Evolutionary conservation across 2,329 filamentous ascomycete species (phyloP).

Genomic region (Alternaria incomplexa): DNA sequence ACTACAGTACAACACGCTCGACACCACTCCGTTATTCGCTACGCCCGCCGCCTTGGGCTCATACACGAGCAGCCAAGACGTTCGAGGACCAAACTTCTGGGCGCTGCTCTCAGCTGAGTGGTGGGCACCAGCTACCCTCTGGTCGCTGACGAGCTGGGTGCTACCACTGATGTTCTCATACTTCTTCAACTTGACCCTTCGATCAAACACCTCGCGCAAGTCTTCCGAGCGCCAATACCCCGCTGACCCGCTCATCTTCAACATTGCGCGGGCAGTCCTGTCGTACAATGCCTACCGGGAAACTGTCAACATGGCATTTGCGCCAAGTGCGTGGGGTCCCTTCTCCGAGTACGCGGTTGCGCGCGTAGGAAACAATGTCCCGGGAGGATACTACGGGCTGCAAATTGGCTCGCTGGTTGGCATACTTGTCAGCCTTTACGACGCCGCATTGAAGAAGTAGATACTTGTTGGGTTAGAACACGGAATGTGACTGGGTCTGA

Average conservation of each 20-base stretch:
- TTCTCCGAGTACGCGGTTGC: conserved; percentile 65
- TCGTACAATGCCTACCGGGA: conserved; percentile 78
- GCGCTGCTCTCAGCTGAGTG: conserved; percentile 76
- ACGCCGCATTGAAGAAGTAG: conserved; percentile 71
- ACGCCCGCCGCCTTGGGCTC: conserved; percentile 67
- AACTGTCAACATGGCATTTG: conserved; percentile 54
- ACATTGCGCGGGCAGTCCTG: conserved; percentile 82
- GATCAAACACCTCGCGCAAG: conserved; percentile 56
- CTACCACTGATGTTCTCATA: conserved; percentile 77
- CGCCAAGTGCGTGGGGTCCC: conserved; percentile 58
- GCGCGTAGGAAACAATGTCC: conserved; percentile 70
- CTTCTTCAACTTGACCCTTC: conserved; percentile 84
- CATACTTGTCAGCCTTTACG: conserved; percentile 73
- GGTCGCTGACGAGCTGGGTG: conserved; percentile 74
- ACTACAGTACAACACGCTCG: conserved; percentile 73
- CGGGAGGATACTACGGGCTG: conserved; percentile 73
- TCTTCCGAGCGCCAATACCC: conserved; percentile 59
- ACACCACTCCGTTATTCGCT: conserved; percentile 74
- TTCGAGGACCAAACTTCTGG: conserved; percentile 82
- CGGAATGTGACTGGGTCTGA: not conserved
- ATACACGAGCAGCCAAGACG: conserved; percentile 62
- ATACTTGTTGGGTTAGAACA: not conserved
- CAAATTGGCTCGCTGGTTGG: conserved; percentile 73
- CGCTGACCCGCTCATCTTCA: conserved; percentile 88
- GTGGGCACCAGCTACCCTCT: conserved; percentile 82